Base-by-base conservation (phyloP, 2,329 filamentous ascomycete genomes). In the Fusarium stilboides region DNA sequence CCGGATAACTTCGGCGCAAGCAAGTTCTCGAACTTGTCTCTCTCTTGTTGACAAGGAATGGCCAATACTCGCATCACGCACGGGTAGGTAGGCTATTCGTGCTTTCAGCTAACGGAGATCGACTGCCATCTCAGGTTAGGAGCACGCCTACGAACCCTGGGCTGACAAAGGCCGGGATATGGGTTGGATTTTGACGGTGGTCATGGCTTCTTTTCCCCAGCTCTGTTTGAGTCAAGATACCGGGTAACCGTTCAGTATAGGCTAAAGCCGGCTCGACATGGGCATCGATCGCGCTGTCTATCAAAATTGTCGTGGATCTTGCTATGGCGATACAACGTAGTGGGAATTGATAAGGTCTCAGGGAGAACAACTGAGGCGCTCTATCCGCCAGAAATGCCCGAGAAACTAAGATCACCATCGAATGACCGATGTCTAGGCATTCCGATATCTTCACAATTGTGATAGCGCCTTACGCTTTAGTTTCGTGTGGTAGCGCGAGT, bases 1-100 rank as follows among this genome's bases (percentile, higher is more conserved):
- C 36, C 57, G 62, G 53, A 63, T 63, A 63, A 40, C 47, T 63
- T 67, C 62, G 57, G 66, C 52, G 57, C 39, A 67, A 57, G 37
- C 5, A 39, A 19, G 39, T 17, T 34, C 34, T 46, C 34, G n/a
- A 24, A 13, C 49, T 20, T 42, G 40, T 15, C 19, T 42, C 37
- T 15, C 19, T 42, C 37, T 34, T 20, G 33, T 40, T 8, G 24
- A 34, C 20, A 6, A 33, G 17, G 17, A 31, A 62, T 45, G 49
- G 28, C 44, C 53, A 55, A 24, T 34, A 44, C 57, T 50, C 39
- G 31, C 43, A 45, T 31, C 46, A 43, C 43, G 52, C 49, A 20
- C 37, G 49, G 45, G 42, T n/a, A 33, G 45, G 33, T 33, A 37
- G 46, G 56, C 39, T 28, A 47, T 65, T 50, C 42, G 31, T 44